These are phyloP conservation scores for Cladosporium phlei DNA, from an alignment of 2,329 filamentous ascomycete genomes.

Conservation along the genomic window DNA sequence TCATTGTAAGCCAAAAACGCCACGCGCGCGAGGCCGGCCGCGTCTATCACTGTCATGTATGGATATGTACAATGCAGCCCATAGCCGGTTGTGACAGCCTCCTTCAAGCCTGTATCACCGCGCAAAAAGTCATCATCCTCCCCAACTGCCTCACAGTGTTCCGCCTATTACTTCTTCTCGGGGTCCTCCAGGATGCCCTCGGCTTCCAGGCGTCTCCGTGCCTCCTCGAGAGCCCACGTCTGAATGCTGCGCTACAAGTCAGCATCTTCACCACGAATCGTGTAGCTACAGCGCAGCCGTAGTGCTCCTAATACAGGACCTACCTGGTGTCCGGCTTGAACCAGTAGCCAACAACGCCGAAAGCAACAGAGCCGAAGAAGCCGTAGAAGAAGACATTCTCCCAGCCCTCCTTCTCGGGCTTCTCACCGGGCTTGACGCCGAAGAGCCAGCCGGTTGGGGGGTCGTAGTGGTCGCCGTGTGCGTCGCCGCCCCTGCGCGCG, in stretches of 20 bases:
- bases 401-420: constrained; percentile 95
- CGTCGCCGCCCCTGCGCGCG: constrained; percentile 47
- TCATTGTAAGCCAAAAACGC: constrained; percentile 14
- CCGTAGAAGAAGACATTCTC: constrained; percentile 81
- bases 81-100: constrained; percentile 7
- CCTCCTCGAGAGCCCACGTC: constrained; percentile 98
- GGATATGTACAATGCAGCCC: constrained; percentile 17
- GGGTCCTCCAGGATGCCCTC: constrained; percentile 91
- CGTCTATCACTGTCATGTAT: constrained; percentile 15
- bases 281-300: background rate
- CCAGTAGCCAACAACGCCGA: constrained; percentile 75
- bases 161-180: constrained; percentile 30
- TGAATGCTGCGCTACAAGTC: constrained; percentile 66
- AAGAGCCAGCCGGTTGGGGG: constrained; percentile 88
- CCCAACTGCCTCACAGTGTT: background rate
- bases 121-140: background rate
- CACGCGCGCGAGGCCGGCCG: constrained; percentile 9
- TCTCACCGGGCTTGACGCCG: constrained; percentile 90
- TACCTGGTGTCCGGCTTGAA: constrained; percentile 99
- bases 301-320: constrained; percentile 47
- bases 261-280: constrained; percentile 1
- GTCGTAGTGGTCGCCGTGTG: constrained; percentile 78
- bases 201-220: constrained; percentile 85
- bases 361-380: constrained; percentile 70
- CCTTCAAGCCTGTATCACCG: constrained; percentile 8